Percentiles rank a stretch among this genome's conserved stretches.
Conservation (phyloP, 1,139 yeast species). For the Protomyces arabidopsidicola region DNA sequence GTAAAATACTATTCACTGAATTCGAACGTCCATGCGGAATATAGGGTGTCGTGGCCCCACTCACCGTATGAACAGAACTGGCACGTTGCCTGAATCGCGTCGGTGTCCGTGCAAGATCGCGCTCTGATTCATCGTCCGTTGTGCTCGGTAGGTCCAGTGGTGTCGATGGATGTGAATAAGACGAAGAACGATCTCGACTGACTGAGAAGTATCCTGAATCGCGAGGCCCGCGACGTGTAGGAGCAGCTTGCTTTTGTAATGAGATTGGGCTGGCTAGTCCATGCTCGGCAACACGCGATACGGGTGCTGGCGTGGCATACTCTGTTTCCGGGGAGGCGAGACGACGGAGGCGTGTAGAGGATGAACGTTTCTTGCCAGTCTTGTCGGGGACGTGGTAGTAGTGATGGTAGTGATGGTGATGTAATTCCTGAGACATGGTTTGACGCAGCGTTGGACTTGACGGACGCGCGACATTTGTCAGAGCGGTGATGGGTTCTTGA, state of each 20-base stretch:
- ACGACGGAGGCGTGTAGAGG: background rate
- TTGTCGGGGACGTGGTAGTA: conserved; percentile 9
- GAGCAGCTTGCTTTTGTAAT: background rate
- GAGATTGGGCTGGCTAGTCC: conserved; percentile 14
- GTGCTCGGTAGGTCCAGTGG: background rate
- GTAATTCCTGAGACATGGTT: conserved; percentile 19
- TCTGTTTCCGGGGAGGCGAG: background rate
- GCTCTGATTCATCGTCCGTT: background rate
- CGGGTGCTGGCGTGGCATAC: background rate
- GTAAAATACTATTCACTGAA: background rate
- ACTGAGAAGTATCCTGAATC: conserved; percentile 25
- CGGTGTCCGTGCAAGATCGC: background rate
- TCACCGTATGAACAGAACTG: background rate
- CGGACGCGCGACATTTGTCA: background rate
- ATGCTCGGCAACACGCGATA: background rate
- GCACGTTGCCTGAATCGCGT: background rate
- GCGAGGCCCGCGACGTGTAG: background rate
- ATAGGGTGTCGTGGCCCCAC: background rate
- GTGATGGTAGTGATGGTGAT: conserved; percentile 22
- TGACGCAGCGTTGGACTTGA: conserved; percentile 1
- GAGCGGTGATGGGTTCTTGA: background rate
- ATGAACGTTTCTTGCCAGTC: background rate
- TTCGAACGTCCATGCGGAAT: background rate
- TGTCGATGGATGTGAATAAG: conserved; percentile 1
- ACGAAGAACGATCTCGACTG: conserved; percentile 15